phyloP scores from a whole-genome alignment of 164 flowering plant genomes.

The Vitis amurensis region DNA sequence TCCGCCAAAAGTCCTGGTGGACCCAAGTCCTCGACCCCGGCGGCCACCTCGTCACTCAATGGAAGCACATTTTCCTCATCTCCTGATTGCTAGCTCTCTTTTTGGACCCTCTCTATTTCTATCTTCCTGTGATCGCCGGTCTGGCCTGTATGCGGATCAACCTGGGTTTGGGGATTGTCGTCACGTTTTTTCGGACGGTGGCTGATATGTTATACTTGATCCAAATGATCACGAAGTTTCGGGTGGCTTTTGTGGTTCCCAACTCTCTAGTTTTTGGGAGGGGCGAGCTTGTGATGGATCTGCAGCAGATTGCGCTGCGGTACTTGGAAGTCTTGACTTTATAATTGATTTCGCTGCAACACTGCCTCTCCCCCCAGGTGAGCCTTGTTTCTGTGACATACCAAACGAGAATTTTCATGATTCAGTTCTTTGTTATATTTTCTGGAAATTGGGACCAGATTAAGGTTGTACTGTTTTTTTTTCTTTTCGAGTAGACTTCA shows the following conservation, averaged over 20 bases:
- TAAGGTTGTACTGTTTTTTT: too few relatives aligned
- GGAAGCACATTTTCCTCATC: slow-evolving; percentile 50
- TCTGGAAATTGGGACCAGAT: too few relatives aligned
- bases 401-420: too few relatives aligned
- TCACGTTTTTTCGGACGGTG: slow-evolving; percentile 37
- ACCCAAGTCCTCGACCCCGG: slow-evolving; percentile 43
- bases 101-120: slow-evolving; percentile 56
- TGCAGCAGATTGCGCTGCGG: slow-evolving; percentile 33
- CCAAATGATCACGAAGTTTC: slow-evolving; percentile 45
- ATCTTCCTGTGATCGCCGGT: slow-evolving; percentile 32
- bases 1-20: slow-evolving; percentile 38
- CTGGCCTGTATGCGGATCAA: slow-evolving; percentile 40
- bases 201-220: slow-evolving; percentile 44
- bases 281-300: slow-evolving; percentile 52
- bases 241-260: slow-evolving; percentile 44
- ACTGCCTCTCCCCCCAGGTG: slow-evolving; percentile 62
- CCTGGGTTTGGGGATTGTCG: slow-evolving; percentile 19
- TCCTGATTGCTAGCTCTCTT: slow-evolving; percentile 43
- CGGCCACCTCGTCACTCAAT: slow-evolving; percentile 32
- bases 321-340: slow-evolving; percentile 41
- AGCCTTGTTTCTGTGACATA: neutral
- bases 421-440: too few relatives aligned
- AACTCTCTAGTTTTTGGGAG: slow-evolving; percentile 48
- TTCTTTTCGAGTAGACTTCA: too few relatives aligned
- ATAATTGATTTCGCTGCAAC: slow-evolving; percentile 46